Evolutionary conservation across 306 rosid species (phyloP).

Genomic region (Malus domestica): DNA sequence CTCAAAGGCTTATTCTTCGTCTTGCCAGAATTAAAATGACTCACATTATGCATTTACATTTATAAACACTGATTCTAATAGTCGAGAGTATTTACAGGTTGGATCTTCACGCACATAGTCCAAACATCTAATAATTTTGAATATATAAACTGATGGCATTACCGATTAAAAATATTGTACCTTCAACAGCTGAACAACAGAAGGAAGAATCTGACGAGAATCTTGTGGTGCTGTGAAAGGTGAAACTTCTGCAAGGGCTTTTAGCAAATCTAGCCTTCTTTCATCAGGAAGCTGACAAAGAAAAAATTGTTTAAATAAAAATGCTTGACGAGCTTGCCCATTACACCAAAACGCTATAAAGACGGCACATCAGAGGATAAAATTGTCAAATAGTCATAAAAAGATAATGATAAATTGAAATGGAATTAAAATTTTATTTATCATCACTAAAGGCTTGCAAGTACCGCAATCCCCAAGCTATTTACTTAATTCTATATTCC

Average conservation of each 20-base stretch:
- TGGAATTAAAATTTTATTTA: background rate
- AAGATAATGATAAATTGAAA: background rate
- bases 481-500: background rate
- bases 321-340: background rate
- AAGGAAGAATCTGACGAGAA: slow-evolving; percentile 95
- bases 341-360: background rate
- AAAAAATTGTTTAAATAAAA: background rate
- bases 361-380: background rate
- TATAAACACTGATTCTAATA: background rate
- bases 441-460: background rate
- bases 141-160: slow-evolving; percentile 1
- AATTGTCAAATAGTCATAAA: background rate
- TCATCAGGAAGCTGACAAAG: slow-evolving; percentile 80
- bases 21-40: background rate
- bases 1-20: background rate
- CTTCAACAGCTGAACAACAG: slow-evolving; percentile 81
- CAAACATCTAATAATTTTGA: background rate
- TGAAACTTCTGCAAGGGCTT: slow-evolving; percentile 90
- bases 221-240: slow-evolving; percentile 87
- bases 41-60: background rate
- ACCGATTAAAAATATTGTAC: slow-evolving; percentile 28
- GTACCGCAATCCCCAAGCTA: background rate
- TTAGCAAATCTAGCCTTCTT: slow-evolving; percentile 82
- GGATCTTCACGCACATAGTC: background rate
- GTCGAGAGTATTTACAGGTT: background rate